Evolutionary conservation across 306 rosid genomes (phyloP), one percentile per base, ranked within the genome.

Genomic region (Malus asiatica): DNA sequence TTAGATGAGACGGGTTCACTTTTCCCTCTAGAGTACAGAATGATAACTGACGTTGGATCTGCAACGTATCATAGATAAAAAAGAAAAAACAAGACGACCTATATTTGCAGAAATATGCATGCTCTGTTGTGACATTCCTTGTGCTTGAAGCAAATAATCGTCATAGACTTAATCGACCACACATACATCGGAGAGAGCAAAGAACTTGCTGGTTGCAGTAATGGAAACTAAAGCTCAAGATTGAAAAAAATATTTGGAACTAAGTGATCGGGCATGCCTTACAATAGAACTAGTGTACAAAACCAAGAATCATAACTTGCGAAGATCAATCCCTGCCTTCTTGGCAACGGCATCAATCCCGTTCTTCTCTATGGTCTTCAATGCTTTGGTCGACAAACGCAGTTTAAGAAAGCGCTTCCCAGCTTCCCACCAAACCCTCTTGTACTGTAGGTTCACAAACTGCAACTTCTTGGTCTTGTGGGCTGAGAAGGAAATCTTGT

Each of bases 371-470:
- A 95, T 90, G 71, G 97, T 95, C 81, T 95, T 95, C 84, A 95
- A 78, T 5, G 97, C 98, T 82, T 95, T 95, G 1, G 98, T 95
- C 14, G 98, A 95, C 67, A 95, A 44, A 2, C 97, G 93, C 68
- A 95, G 92, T 81, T 95, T 95, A 32, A 95, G 87, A 76, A 27
- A 95, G 64, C 98, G 96, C 82, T 95, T 95, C 60, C 97, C 98
- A 13, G 96, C 97, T 86, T 95, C 98, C 98, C 97, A 95, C 96
- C 98, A 92, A 63, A 95, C 52, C 87, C 81, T 89, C 85, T 95
- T 95, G 89, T 95, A 95, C 64, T 95, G 98, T 18, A 95, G 91
- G 72, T 95, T 95, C 80, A 95, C 97, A 87, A 86, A 90, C 83
- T 95, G 98, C 92, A 88, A 71, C 74, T 88, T 95, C 82, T 78